Base-by-base conservation (phyloP, 2,329 filamentous ascomycete genomes). In the Cercospora zeina region DNA sequence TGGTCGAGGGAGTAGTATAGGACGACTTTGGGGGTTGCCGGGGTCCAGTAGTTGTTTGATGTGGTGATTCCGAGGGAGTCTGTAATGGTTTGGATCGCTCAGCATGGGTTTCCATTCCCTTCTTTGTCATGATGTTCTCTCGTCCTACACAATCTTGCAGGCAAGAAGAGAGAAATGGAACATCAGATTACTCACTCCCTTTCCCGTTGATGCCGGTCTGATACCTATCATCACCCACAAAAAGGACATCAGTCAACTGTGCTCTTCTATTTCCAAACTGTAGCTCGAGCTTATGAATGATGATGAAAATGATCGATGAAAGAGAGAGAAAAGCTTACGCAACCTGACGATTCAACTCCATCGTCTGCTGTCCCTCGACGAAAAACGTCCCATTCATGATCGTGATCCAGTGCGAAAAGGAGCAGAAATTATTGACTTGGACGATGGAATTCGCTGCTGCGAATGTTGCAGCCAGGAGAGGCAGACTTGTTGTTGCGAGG, bases 11-110 rank as follows among this genome's bases (percentile, higher is more conserved):
- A 54, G 42, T 63, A 63, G 7, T 58, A 54, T 4, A 63, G 47
- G 10, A 63, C 56, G 11, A 63, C 54, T 16, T 63, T 63, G 14
- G 62, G 58, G 14, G 62, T 63, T 7, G 42, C 47, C 27, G 54
- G 30, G 1, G 49, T 59, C 62, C 62, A 63, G 33, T 63, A 63
- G 10, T 59, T 58, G 5, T 64, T 59, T 16, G 61, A 62, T 24
- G 69, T 67, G 45, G 72, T 67, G 27, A 76, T 59, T 24, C 69
- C 73, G 54, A 72, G 67, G 55, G 63, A 69, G 65, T 75, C 66
- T 68, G 54, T 33, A 13, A 49, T 8, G 3, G 0, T 30, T 1
- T 30, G 2, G 21, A 11, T 9, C 13, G 14, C 21, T 49, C 24
- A 49, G 42, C 24, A 7, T 49, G 19, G 6, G 24, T 27, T 10